A percentile compares a stretch with the other conserved stretches of the same genome.
These are phyloP conservation scores for Penicillium sp. DNA, from an alignment of 2,329 filamentous ascomycete species.

Conservation along the genomic window DNA sequence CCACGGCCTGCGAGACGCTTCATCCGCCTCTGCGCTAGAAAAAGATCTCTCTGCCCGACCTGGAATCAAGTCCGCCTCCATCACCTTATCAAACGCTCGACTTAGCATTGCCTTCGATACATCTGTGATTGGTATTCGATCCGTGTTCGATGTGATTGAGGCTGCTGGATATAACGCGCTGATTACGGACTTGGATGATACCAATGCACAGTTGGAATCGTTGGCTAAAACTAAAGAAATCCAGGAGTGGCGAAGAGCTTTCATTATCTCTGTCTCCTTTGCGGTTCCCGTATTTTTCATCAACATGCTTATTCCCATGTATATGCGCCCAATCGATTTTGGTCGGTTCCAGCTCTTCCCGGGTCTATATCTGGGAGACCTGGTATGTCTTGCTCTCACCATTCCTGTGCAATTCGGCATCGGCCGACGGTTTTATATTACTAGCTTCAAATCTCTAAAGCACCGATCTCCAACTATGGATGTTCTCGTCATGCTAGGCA, in stretches of 20 bases:
- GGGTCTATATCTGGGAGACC: conserved; percentile 83
- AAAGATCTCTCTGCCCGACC: conserved; percentile 61
- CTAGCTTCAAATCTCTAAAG: conserved; percentile 88
- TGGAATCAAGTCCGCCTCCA: conserved; percentile 71
- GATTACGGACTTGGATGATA: conserved; percentile 88
- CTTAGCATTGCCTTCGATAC: conserved; percentile 73
- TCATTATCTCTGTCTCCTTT: conserved; percentile 74
- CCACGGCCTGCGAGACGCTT: conserved; percentile 73
- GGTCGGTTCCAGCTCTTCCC: conserved; percentile 64
- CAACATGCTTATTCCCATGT: conserved; percentile 94
- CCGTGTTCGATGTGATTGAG: conserved; percentile 80
- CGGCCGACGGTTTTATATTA: conserved; percentile 88
- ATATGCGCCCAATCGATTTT: conserved; percentile 71
- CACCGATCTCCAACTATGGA: conserved; percentile 97
- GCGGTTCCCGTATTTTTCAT: conserved; percentile 88
- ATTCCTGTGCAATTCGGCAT: conserved; percentile 96
- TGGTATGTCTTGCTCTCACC: conserved; percentile 79
- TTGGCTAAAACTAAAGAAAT: conserved; percentile 96
- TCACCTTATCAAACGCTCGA: conserved; percentile 72
- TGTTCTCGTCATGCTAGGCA: conserved; percentile 89
- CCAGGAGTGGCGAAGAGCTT: conserved; percentile 83
- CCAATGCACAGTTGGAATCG: conserved; percentile 93
- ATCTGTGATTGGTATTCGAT: conserved; percentile 71
- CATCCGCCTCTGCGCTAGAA: conserved; percentile 71
- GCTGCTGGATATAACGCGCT: conserved; percentile 83